Percentiles rank a stretch among this genome's conserved stretches.
These are phyloP conservation scores for Hymenoscyphus albidus DNA, from an alignment of 2,329 filamentous ascomycete genomes.

Conservation along the genomic window DNA sequence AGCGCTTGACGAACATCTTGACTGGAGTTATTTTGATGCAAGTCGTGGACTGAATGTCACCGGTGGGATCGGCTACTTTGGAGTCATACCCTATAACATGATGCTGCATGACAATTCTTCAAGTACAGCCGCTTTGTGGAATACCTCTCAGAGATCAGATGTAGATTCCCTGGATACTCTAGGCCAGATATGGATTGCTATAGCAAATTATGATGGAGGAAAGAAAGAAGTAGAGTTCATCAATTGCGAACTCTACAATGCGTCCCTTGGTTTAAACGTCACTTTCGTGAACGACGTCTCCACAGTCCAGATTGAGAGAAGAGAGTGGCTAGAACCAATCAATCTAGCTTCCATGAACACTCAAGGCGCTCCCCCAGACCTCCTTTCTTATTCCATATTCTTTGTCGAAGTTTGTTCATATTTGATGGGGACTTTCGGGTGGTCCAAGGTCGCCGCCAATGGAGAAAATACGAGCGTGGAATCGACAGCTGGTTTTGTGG, in stretches of 20 bases:
- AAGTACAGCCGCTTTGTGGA: no score
- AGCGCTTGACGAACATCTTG: no score
- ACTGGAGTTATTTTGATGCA: no score
- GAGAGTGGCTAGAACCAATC: neutral
- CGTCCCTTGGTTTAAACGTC: neutral
- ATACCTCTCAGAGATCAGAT: no score
- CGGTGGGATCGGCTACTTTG: no score
- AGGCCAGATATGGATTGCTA: slow-evolving; percentile 2
- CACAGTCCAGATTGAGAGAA: neutral
- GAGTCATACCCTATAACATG: no score
- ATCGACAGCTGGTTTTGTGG: neutral
- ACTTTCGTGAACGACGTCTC: neutral
- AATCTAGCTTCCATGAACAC: no score
- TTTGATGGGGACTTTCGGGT: neutral
- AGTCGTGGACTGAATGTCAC: no score
- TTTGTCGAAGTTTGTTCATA: neutral
- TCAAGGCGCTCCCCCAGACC: neutral
- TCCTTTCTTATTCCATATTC: neutral
- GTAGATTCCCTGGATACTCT: neutral
- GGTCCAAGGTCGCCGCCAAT: neutral
- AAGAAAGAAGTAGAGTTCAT: neutral
- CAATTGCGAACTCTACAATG: slow-evolving; percentile 3
- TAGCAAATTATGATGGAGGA: neutral
- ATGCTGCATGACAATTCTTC: no score
- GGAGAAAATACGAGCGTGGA: neutral